Conservation (phyloP, 345 rosid species). For the Gossypium australe region DNA sequence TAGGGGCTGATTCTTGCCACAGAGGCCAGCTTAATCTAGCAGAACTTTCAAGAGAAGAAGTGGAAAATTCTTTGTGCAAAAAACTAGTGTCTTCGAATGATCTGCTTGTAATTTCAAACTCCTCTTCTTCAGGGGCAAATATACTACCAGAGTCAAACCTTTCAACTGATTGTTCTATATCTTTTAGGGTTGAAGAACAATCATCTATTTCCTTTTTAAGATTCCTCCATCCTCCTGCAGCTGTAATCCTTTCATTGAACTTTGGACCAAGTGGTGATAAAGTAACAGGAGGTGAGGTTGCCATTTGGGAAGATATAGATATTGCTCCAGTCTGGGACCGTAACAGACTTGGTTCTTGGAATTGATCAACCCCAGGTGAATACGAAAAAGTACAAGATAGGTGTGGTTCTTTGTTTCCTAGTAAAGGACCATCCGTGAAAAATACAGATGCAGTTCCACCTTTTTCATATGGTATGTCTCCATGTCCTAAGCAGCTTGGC, state of each 20-base stretch:
- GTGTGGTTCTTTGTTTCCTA: slow-evolving; percentile 32
- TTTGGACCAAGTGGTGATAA: slow-evolving; percentile 90
- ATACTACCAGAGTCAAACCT: slow-evolving; percentile 24
- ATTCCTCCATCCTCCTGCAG: slow-evolving; percentile 33
- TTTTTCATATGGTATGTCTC: slow-evolving; percentile 23
- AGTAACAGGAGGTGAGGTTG: slow-evolving; percentile 48
- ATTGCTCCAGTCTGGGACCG: slow-evolving; percentile 37
- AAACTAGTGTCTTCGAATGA: slow-evolving; percentile 53
- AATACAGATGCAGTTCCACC: slow-evolving; percentile 33
- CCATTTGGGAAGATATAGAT: slow-evolving; percentile 36
- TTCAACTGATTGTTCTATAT: slow-evolving; percentile 35
- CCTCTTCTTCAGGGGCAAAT: slow-evolving; percentile 32
- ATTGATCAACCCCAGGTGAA: slow-evolving; percentile 33
- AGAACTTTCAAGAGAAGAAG: slow-evolving; percentile 52
- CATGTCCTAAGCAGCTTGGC: slow-evolving; percentile 43
- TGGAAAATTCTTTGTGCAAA: slow-evolving; percentile 40
- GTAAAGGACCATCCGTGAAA: slow-evolving; percentile 75
- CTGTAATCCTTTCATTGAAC: slow-evolving; percentile 47
- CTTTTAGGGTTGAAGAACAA: slow-evolving; percentile 26
- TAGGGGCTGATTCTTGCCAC: slow-evolving; percentile 38
- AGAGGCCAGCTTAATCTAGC: slow-evolving; percentile 29
- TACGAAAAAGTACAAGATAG: slow-evolving; percentile 23
- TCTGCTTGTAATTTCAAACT: slow-evolving; percentile 34
- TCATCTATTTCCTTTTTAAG: slow-evolving; percentile 26
- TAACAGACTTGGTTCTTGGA: slow-evolving; percentile 27